Evolutionary conservation across 768 basidiomycete genomes (phyloP).

Genomic region (Kwoniella heveanensis): DNA sequence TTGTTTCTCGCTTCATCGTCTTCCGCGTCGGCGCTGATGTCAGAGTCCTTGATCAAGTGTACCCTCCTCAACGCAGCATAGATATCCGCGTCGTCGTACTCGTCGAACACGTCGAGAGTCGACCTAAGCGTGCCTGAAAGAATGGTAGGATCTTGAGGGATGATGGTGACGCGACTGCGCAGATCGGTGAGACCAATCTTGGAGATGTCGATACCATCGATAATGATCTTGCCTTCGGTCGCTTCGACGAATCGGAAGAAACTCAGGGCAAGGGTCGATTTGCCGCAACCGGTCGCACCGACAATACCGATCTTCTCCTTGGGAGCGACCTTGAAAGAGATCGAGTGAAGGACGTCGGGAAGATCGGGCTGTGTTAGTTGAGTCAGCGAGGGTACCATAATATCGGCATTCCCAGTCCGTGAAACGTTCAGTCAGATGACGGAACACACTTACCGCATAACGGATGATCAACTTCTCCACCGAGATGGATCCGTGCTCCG

Average conservation of each 20-base stretch:
- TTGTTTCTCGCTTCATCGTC: constrained; percentile 47
- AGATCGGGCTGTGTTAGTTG: constrained; percentile 69
- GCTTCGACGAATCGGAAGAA: constrained; percentile 93
- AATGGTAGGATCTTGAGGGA: constrained; percentile 83
- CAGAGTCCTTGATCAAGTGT: constrained; percentile 51
- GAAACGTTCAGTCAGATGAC: no score
- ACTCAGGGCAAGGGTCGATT: constrained; percentile 64
- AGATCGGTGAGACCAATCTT: constrained; percentile 79
- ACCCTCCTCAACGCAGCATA: constrained; percentile 55
- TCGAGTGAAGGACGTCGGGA: constrained; percentile 76
- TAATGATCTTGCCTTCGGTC: constrained; percentile 69
- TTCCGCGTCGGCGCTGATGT: constrained; percentile 10
- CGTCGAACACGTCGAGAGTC: constrained; percentile 80
- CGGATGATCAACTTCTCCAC: constrained; percentile 75
- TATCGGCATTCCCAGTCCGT: no score
- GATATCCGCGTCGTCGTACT: constrained; percentile 81
- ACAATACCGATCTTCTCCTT: constrained; percentile 71
- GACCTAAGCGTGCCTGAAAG: constrained; percentile 78
- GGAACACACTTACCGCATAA: constrained; percentile 56
- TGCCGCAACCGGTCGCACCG: constrained; percentile 56
- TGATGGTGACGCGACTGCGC: constrained; percentile 68
- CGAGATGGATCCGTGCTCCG: constrained; percentile 63
- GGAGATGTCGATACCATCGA: constrained; percentile 77
- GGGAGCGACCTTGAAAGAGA: constrained; percentile 72
- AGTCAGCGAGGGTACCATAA: no score